Evolutionary conservation across 1,284 basidiomycete species (phyloP), one percentile per base, ranked within the genome.

Genomic region (Hypsizygus ulmarius): DNA sequence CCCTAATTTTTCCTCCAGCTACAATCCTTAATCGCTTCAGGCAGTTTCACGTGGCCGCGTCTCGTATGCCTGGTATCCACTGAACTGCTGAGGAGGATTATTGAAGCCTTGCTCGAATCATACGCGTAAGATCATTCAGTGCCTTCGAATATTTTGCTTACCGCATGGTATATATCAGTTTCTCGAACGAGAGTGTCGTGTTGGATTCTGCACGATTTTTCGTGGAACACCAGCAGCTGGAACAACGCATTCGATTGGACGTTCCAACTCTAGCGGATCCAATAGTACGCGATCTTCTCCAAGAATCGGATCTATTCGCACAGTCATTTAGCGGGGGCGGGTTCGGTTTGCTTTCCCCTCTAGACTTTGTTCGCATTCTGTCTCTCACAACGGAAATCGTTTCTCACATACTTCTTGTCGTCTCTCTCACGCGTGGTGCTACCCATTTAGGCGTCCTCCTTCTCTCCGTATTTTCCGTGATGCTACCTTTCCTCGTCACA

Each of bases 271-370:
- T 90, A 39, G 74, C 82, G 39, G 84, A 90, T 59, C 83, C 87
- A 32, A 64, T 72, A 51, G 73, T 87, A 15, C 79, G 82, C 45
- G 87, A 89, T 56, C 75, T 91, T 27, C 72, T 92, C n/a, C 81
- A 86, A 54, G 90, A 93, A 66, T 89, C 89, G 11, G 90, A 90
- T 58, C 74, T 86, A 18, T 87, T 89, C 59, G 84, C 87, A 37
- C 75, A 80, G 49, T 87, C 87, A 5, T 86, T 91, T 63, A 80
- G 76, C 55, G 82, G 82, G 41, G 78, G 81, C 30, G 75, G 82
- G 21, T 84, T 87, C 65, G 83, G 85, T 34, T 71, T 89, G 27
- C 72, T 87, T 53, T 88, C 86, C 1, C 85, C 87, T 5, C 73
- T 91, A 45, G 85, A 91, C 61, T 80, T 90, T 53, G 72, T 87